Evolutionary conservation across 2,329 filamentous ascomycete genomes (phyloP).

Genomic region (Triangularia setosa): DNA sequence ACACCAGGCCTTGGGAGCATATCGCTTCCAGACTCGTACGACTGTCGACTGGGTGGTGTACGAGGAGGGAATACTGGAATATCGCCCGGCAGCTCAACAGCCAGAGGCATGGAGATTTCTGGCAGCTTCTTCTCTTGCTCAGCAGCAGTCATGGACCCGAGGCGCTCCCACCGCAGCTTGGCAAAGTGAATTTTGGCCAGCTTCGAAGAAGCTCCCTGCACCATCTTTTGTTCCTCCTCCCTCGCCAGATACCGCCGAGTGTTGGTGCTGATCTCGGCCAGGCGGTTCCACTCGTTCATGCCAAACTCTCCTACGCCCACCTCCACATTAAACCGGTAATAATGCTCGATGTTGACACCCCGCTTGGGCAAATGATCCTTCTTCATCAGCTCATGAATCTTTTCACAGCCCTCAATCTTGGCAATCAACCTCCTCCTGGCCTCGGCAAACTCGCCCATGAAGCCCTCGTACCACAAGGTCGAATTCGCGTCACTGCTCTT

Average conservation of each 20-base stretch:
- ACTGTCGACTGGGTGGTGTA: conserved; percentile 45
- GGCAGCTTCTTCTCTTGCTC: conserved; percentile 41
- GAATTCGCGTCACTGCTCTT: conserved; percentile 62
- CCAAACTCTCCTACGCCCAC: conserved; percentile 94
- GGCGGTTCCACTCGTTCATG: conserved; percentile 95
- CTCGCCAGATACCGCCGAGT: conserved; percentile 79
- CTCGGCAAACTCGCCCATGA: conserved; percentile 88
- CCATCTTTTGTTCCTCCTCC: conserved; percentile 70
- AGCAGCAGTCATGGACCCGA: conserved; percentile 34
- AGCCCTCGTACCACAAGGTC: conserved; percentile 89
- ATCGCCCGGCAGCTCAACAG: conserved; percentile 57
- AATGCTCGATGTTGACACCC: conserved; percentile 81
- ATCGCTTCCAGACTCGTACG: conserved; percentile 55
- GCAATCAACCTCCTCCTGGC: conserved; percentile 77
- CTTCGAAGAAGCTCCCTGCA: conserved; percentile 71
- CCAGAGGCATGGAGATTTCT: conserved; percentile 45
- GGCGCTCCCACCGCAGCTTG: conserved; percentile 61
- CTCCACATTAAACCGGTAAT: conserved; percentile 95
- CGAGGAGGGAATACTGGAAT: conserved; percentile 38
- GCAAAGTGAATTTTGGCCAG: conserved; percentile 79
- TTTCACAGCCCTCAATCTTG: conserved; percentile 95
- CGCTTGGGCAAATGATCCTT: conserved; percentile 72
- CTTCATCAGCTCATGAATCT: conserved; percentile 82
- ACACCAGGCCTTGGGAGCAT: conserved; percentile 40
- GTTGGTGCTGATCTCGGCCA: conserved; percentile 92